Conservation (phyloP, 2,329 filamentous ascomycete genomes). For the Monosporascus sp. region DNA sequence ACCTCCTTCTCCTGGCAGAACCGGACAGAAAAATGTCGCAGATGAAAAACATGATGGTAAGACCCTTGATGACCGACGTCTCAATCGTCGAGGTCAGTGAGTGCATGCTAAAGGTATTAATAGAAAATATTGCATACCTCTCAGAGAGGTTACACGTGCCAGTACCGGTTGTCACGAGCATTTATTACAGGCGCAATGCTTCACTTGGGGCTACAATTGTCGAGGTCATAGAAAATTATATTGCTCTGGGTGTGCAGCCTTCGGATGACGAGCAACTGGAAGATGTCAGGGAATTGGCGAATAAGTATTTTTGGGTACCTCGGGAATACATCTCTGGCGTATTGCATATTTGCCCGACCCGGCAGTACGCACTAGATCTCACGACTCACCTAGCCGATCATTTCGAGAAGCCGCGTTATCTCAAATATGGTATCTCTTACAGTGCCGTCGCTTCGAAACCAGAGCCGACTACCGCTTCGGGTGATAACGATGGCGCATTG, state of each 20-base stretch:
- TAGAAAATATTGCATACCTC: conserved; percentile 39
- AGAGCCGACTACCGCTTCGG: not conserved
- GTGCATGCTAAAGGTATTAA: conserved; percentile 6
- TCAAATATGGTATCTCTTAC: conserved; percentile 26
- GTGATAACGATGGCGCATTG: not conserved
- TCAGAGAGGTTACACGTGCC: conserved; percentile 38
- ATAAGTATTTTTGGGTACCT: conserved; percentile 38
- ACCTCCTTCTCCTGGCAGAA: not conserved
- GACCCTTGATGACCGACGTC: conserved; percentile 1
- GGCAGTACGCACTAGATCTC: conserved; percentile 30
- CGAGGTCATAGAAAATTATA: conserved; percentile 38
- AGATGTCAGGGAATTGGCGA: conserved; percentile 27
- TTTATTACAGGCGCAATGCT: conserved; percentile 33
- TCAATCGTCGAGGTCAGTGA: not conserved
- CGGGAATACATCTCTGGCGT: conserved; percentile 36
- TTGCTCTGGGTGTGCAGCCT: conserved; percentile 30
- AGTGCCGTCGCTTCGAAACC: conserved; percentile 6
- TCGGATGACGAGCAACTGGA: conserved; percentile 25
- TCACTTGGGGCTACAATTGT: conserved; percentile 37
- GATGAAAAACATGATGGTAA: conserved; percentile 16
- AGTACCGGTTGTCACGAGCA: conserved; percentile 33
- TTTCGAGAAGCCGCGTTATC: conserved; percentile 34
- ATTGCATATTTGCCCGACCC: conserved; percentile 32
- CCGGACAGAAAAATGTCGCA: conserved; percentile 5
- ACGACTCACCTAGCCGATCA: conserved; percentile 36